Percentiles rank a stretch among this genome's conserved stretches.
Evolutionary conservation across 768 basidiomycete genomes (phyloP).

Genomic region (Rhodotorula babjevae): DNA sequence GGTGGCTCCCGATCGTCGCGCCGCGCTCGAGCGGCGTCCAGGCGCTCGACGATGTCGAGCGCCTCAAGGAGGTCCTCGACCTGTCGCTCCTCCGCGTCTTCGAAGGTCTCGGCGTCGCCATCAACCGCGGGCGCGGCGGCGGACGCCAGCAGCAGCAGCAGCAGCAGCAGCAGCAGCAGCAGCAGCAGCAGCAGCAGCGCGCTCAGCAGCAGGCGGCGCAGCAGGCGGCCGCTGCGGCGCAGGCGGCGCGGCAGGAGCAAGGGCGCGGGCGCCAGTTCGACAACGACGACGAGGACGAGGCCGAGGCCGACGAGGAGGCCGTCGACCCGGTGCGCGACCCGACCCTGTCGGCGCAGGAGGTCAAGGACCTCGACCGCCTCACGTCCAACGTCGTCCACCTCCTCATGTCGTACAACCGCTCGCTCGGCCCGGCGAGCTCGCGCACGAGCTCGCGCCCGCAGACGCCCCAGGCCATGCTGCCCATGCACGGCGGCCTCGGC

Average conservation of each 20-base stretch:
- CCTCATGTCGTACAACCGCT: constrained; percentile 30
- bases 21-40: constrained; percentile 56
- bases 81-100: constrained; percentile 82
- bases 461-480: neutral
- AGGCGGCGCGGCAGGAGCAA: neutral
- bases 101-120: constrained; percentile 60
- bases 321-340: constrained; percentile 27
- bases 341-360: constrained; percentile 29
- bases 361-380: constrained; percentile 37
- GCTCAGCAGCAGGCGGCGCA: neutral
- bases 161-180: neutral
- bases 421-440: constrained; percentile 19
- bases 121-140: constrained; percentile 6
- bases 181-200: neutral
- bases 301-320: constrained; percentile 35
- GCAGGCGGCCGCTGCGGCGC: too few relatives aligned
- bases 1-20: constrained; percentile 73
- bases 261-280: constrained; percentile 26
- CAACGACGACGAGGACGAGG: constrained; percentile 37
- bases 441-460: neutral
- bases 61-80: constrained; percentile 73
- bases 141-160: neutral
- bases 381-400: constrained; percentile 35
- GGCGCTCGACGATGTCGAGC: constrained; percentile 74
- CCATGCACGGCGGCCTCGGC: neutral